Conservation (phyloP, 495 filamentous ascomycete genomes). For the Tuber aestivum region DNA sequence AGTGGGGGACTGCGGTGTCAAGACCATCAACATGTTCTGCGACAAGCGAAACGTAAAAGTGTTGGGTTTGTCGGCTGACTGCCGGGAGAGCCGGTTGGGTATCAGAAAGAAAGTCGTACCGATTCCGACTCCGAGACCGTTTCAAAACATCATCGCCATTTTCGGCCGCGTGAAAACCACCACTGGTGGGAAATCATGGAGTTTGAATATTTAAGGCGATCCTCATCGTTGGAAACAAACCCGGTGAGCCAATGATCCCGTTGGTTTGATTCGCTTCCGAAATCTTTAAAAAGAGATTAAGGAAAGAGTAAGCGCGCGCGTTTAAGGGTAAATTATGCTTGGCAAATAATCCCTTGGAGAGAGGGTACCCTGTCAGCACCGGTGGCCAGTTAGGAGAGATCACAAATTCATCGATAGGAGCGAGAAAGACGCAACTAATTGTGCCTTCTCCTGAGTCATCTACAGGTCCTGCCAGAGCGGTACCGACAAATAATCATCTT, state of each 20-base stretch:
- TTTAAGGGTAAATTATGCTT: not conserved
- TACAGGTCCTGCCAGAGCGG: not conserved
- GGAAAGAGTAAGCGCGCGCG: constrained; percentile 3
- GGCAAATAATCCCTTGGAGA: not conserved
- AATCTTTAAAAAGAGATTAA: not conserved
- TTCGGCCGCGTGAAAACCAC: not conserved
- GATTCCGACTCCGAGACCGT: not conserved
- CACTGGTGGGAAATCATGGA: not conserved
- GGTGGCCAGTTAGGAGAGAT: not conserved
- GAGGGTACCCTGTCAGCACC: not conserved
- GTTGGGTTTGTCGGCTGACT: not conserved
- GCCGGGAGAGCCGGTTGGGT: not conserved
- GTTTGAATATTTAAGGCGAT: not conserved
- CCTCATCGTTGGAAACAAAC: not conserved
- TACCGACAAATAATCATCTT: not conserved
- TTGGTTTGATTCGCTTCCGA: not conserved
- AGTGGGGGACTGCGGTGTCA: not conserved
- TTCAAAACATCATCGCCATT: not conserved
- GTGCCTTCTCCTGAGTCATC: not conserved
- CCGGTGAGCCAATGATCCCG: not conserved
- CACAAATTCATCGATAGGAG: not conserved
- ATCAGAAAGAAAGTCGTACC: not conserved
- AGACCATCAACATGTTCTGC: not conserved
- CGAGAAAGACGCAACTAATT: not conserved
- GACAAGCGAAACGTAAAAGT: not conserved